Evolutionary conservation across 441 rosid genomes (phyloP).

Genomic region (Biscutella laevigata): DNA sequence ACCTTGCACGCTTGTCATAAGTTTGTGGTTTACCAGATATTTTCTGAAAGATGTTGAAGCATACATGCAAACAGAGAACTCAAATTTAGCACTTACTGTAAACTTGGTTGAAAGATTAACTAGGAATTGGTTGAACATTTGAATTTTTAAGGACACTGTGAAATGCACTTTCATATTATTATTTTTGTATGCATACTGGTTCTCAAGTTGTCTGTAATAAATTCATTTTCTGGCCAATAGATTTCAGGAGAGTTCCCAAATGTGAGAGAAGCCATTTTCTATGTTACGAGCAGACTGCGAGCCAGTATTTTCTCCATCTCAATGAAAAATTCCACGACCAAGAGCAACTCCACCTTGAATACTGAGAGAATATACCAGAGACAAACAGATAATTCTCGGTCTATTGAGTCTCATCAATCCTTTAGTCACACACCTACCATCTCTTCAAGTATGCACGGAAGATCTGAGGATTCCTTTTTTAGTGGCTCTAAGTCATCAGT

Average conservation of each 20-base stretch:
- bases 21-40: not conserved
- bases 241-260: constrained; percentile 63
- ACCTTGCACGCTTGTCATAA: not conserved
- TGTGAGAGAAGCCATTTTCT: constrained; percentile 73
- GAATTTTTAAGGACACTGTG: not conserved
- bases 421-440: constrained; percentile 33
- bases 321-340: constrained; percentile 28
- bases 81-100: not conserved
- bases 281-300: constrained; percentile 70
- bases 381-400: constrained; percentile 37
- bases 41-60: not conserved
- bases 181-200: not conserved
- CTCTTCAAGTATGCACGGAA: constrained; percentile 21
- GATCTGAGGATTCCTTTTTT: constrained; percentile 21
- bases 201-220: not conserved
- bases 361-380: constrained; percentile 47
- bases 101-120: not conserved
- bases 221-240: constrained; percentile 32
- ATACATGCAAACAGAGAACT: not conserved
- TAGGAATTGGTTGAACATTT: not conserved
- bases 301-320: constrained; percentile 48
- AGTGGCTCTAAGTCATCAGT: constrained; percentile 11
- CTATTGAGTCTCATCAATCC: constrained; percentile 35
- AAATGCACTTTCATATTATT: not conserved
- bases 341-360: constrained; percentile 32